Conservation (phyloP, 2,329 filamentous ascomycete genomes). For the Alternaria viburni region DNA sequence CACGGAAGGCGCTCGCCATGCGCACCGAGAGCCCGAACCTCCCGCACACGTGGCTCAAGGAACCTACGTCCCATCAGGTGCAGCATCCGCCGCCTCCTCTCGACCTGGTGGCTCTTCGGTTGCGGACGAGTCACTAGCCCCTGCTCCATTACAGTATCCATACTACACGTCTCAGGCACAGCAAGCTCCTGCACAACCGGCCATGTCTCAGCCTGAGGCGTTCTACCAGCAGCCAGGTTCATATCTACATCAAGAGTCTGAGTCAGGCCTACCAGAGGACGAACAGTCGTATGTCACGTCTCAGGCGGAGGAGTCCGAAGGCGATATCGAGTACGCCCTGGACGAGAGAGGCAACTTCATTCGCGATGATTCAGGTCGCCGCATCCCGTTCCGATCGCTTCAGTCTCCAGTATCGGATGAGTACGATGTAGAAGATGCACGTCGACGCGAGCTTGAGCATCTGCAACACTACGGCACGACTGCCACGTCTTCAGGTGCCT, state of each 20-base stretch:
- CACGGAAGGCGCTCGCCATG: constrained; percentile 53
- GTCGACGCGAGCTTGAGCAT: constrained; percentile 56
- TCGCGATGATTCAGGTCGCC: constrained; percentile 43
- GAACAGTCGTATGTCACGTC: constrained; percentile 46
- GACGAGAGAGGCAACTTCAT: constrained; percentile 47
- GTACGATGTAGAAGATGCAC: constrained; percentile 61
- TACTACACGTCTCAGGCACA: constrained; percentile 29
- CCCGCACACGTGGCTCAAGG: constrained; percentile 40
- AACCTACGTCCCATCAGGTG: constrained; percentile 44
- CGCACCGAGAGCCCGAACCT: constrained; percentile 40
- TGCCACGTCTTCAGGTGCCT: constrained; percentile 35
- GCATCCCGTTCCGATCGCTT: constrained; percentile 42
- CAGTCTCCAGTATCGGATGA: constrained; percentile 55
- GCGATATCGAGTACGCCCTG: constrained; percentile 47
- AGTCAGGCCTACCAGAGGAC: constrained; percentile 38
- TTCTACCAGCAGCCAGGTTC: constrained; percentile 49
- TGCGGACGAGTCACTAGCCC: constrained; percentile 27
- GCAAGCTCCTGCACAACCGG: constrained; percentile 26
- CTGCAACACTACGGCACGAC: constrained; percentile 53
- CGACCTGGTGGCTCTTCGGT: constrained; percentile 24
- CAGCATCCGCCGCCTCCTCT: constrained; percentile 23
- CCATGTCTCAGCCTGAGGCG: constrained; percentile 43
- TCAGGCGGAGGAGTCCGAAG: constrained; percentile 42
- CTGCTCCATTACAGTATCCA: constrained; percentile 36
- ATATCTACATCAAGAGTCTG: constrained; percentile 42